Evolutionary conservation across 1,284 basidiomycete genomes (phyloP).

Genomic region (Gymnopus androsaceus): DNA sequence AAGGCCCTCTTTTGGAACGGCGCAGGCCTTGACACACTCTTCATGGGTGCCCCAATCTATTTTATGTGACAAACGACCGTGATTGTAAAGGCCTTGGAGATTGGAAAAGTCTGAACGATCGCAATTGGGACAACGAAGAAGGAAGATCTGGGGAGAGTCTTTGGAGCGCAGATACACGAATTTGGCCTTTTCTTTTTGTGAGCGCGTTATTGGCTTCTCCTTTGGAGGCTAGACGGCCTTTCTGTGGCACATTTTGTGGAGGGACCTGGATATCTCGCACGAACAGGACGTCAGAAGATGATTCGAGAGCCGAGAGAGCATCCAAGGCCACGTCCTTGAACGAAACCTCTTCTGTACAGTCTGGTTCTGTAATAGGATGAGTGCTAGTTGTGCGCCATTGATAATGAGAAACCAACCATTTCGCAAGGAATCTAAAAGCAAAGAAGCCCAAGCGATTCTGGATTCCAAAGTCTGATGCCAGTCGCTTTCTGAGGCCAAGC

Average conservation of each 20-base stretch:
- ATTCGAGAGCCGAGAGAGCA: conserved; percentile 56
- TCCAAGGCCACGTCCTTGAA: conserved; percentile 58
- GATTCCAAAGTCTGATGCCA: conserved; percentile 58
- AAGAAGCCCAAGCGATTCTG: conserved; percentile 66
- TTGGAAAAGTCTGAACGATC: conserved; percentile 64
- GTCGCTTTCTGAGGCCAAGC: conserved; percentile 56
- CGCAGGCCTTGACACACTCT: conserved; percentile 69
- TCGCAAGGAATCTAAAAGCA: conserved; percentile 54
- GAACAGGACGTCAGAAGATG: conserved; percentile 52
- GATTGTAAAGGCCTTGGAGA: conserved; percentile 77
- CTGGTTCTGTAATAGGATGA: conserved; percentile 5
- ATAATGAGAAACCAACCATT: conserved; percentile 26
- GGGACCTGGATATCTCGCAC: conserved; percentile 37
- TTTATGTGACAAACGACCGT: conserved; percentile 66
- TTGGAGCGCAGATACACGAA: conserved; percentile 46
- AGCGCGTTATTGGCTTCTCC: conserved; percentile 26
- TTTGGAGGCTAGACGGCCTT: conserved; percentile 36
- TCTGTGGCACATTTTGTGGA: conserved; percentile 14
- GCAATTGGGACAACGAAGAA: conserved; percentile 65
- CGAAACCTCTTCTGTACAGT: conserved; percentile 22
- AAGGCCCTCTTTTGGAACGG: conserved; percentile 41
- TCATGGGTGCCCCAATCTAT: conserved; percentile 76
- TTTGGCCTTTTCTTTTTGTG: conserved; percentile 38
- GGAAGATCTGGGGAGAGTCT: conserved; percentile 40
- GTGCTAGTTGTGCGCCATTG: neutral